A percentile compares a stretch with the other conserved stretches of the same genome.
These are phyloP conservation scores for Agrocybe praecox DNA, from an alignment of 768 basidiomycete genomes.

Conservation along the genomic window DNA sequence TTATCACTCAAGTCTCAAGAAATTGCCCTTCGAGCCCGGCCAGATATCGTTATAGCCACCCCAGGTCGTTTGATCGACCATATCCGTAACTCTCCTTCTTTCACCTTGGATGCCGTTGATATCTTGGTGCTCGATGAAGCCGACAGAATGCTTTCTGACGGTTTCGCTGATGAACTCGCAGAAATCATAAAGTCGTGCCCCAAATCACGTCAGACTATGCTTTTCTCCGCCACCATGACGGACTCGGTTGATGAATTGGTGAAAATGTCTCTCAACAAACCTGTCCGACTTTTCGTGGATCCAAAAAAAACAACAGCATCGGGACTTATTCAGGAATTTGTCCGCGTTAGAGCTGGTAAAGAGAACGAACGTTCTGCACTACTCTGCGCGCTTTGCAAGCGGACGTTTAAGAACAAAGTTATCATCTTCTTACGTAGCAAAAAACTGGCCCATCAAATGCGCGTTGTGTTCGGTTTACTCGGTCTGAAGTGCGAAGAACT, in stretches of 20 bases:
- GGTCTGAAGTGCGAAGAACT: conserved; percentile 90
- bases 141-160: conserved; percentile 95
- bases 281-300: conserved; percentile 94
- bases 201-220: conserved; percentile 90
- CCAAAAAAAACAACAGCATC: conserved; percentile 87
- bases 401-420: conserved; percentile 81
- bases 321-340: conserved; percentile 91
- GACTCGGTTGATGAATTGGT: conserved; percentile 95
- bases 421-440: conserved; percentile 97
- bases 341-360: conserved; percentile 83
- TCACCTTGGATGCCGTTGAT: conserved; percentile 90
- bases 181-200: conserved; percentile 96
- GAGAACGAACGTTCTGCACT: conserved; percentile 77
- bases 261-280: conserved; percentile 89
- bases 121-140: conserved; percentile 96
- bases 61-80: conserved; percentile 98
- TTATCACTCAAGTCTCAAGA: conserved; percentile 94
- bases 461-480: conserved; percentile 88
- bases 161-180: conserved; percentile 90
- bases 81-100: conserved; percentile 91
- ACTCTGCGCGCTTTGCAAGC: conserved; percentile 82
- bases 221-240: conserved; percentile 99
- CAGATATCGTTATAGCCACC: conserved; percentile 95
- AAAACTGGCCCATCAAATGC: conserved; percentile 96
- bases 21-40: conserved; percentile 76